Base-by-base conservation (phyloP, 768 basidiomycete species). In the Xanthoconium stramineum region DNA sequence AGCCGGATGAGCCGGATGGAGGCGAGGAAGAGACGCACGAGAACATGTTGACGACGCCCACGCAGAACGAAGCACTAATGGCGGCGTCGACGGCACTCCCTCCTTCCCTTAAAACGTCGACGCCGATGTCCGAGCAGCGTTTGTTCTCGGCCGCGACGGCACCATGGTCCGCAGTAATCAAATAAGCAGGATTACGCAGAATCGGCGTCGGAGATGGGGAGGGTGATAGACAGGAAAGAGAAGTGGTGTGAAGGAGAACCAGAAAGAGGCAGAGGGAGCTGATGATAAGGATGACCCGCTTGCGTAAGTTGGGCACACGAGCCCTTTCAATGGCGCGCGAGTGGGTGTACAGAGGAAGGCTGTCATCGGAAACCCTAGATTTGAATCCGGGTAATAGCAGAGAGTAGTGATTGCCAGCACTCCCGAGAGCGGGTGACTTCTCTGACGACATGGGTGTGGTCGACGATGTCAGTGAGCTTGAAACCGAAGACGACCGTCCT, bases 81-180 rank as follows among this genome's bases (percentile, higher is more conserved):
- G 85, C 88, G 0, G 96, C 87, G 61, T 98, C 96, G 15, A 96
- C 83, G 0, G 95, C 94, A 64, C 90, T 95, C 17, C 96, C 96
- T 29, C 94, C 94, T 9, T 83, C 81, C 73, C 84, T 85, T 55
- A 96, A 63, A 10, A 86, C 76, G 6, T 83, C 74, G 2, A 97
- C 83, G 3, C 95, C 96, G 47, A 97, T 85, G 42, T 89, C 73
- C 10, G 93, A 95, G 70, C 96, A 98, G 19, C 84, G 74, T 60
- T 82, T 79, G 70, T 94, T 93, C 75, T 98, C 95, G 29, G 87
- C 80, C 6, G 96, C 93, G 17, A 98, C 94, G 0, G 94, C 96
- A 6, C 91, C 96, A 59, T 87, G 74, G 33, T 78, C 75, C 0
- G 88, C 96, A 55, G 78, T 67, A 33, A 82, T 76, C 35, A 86